Evolutionary conservation across 75 land plant genomes (phyloP), one percentile per base, ranked within the genome.

Genomic region (Gnetum montanum): DNA sequence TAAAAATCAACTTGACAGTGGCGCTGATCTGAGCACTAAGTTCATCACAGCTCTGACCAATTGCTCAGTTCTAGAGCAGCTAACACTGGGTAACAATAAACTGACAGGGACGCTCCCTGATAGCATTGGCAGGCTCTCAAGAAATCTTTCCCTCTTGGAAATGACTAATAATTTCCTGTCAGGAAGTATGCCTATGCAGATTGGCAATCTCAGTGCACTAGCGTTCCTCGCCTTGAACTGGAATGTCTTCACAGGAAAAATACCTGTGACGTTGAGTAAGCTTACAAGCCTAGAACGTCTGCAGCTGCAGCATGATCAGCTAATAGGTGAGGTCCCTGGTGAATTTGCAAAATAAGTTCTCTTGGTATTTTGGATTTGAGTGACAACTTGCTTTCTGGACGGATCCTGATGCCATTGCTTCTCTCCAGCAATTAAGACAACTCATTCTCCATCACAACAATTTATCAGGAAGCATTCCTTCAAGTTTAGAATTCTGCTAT

Each of bases 311-410:
- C 30, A 46, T 31, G 82, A 85, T 46, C 43, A 31, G 3, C 60
- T 85, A n/a, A 25, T 29, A 28, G 90, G 90, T 19, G 19, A 23
- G 19, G 59, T 85, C n/a, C 90, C 83, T 10, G 41, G 52, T 51
- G 67, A 61, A 34, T 59, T 81, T 37, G 76, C 76, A 43, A 66
- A 26, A 54, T 71, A 8, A 72, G 66, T 29, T 28, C 62, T 29
- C 64, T 81, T 15, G 50, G 18, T 2, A 11, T 38, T 5, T 28
- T 66, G 2, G 54, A 58, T 41, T 1, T 65, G 23, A 58, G 61
- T 47, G 36, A 31, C 54, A 70, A 70, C 60, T 16, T 40, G 33
- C 54, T 71, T 11, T 45, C 58, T 3, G 74, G 74, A 27, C 4
- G 6, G 25, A 71, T 76, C 12, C 79, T 75, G 25, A 3, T 31